Percentiles rank a stretch among this genome's conserved stretches.
phyloP scores from a whole-genome alignment of 1,284 basidiomycete species.

The Volvariella surrecta region DNA sequence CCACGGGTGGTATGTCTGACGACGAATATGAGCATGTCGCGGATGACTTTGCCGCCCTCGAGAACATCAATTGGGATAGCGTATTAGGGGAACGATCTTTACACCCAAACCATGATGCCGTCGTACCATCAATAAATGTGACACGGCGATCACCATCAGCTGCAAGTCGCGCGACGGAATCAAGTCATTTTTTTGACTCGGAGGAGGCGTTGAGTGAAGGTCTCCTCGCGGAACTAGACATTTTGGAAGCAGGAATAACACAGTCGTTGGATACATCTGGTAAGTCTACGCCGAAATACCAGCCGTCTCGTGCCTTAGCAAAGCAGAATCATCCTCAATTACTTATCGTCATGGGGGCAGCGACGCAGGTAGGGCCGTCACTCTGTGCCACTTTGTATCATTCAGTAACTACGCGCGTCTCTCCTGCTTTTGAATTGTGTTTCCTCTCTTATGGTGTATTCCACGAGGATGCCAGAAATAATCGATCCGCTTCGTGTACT shows the following conservation, averaged over 20 bases:
- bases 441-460: no score
- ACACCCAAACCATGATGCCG: constrained; percentile 8
- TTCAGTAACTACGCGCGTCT: no score
- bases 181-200: constrained; percentile 12
- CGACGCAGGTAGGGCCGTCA: no score
- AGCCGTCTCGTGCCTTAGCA: no score
- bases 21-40: constrained; percentile 30
- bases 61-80: constrained; percentile 28
- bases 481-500: no score
- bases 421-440: no score
- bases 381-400: no score
- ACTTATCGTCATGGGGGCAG: no score
- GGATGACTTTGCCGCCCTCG: constrained; percentile 35
- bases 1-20: constrained; percentile 13
- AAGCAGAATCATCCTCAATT: no score
- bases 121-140: background rate
- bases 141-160: no score
- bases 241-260: constrained; percentile 22
- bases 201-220: constrained; percentile 23
- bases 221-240: constrained; percentile 31
- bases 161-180: constrained; percentile 2
- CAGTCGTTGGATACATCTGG: constrained; percentile 7
- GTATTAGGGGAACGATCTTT: constrained; percentile 20
- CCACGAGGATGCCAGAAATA: no score
- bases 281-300: no score